These are phyloP conservation scores for Neurospora sp. DNA, from an alignment of 495 filamentous ascomycete species.

Conservation along the genomic window DNA sequence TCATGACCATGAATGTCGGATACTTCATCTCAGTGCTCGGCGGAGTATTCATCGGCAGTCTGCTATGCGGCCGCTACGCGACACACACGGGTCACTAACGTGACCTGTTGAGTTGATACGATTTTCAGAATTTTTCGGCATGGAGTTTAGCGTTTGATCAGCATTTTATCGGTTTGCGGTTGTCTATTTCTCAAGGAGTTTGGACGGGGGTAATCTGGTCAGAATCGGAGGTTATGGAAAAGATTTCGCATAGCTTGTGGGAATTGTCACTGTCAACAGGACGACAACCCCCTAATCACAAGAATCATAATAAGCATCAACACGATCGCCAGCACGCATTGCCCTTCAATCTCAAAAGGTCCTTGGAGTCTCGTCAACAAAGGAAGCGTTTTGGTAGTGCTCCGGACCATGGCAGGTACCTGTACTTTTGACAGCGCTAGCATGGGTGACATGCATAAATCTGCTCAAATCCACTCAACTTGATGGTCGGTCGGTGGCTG, in stretches of 20 bases:
- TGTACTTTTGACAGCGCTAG: constrained; percentile 4
- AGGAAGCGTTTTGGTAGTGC: constrained; percentile 2
- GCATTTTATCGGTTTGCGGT: not conserved
- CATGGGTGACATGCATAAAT: constrained; percentile 10
- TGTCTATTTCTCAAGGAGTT: not conserved
- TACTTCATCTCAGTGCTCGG: constrained; percentile 83
- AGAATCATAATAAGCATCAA: not conserved
- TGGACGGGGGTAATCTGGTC: not conserved
- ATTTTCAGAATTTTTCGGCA: not conserved
- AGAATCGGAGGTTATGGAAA: not conserved
- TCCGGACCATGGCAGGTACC: constrained; percentile 4
- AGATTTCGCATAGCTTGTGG: not conserved
- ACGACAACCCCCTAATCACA: not conserved
- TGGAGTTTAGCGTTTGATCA: not conserved
- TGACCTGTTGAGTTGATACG: not conserved
- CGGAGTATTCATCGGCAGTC: constrained; percentile 75
- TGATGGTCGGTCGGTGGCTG: not conserved
- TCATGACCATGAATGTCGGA: constrained; percentile 97
- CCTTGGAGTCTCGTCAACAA: not conserved
- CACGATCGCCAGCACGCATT: not conserved
- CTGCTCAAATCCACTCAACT: constrained; percentile 22
- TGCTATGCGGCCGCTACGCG: constrained; percentile 63
- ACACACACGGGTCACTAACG: constrained; percentile 25
- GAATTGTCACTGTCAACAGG: not conserved
- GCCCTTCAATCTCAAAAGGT: not conserved